Base-by-base conservation (phyloP, 495 filamentous ascomycete species). In the Aspergillus nanangensis region DNA sequence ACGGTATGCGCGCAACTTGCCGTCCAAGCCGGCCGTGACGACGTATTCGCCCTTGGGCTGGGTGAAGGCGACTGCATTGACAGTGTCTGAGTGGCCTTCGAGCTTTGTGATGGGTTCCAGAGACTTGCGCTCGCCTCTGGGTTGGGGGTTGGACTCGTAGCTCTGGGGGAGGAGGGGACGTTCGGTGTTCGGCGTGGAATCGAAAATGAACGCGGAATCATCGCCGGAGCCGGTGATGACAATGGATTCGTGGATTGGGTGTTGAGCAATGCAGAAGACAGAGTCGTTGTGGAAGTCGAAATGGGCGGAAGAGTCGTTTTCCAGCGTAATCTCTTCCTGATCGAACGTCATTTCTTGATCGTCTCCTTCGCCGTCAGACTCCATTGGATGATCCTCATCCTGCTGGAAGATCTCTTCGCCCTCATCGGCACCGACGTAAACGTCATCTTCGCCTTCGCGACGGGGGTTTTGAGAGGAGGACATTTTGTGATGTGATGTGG, bases 201-300 rank as follows among this genome's bases (percentile, higher is more conserved):
- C 81, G 68, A 94, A 82, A 18, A 99, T 77, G 65, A 92, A 95
- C 18, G 83, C 89, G 1, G 82, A 80, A 53, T 83, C 83, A 23
- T 90, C 82, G 47, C 93, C 93, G 32, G 90, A 91, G 37, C 93
- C 94, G 0, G 91, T 95, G 10, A 92, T 83, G 47, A 96, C 74
- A 36, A 95, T 82, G 14, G 81, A 71, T 21, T 86, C 82, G 54
- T 85, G 74, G 10, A 82, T 67, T 2, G 94, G 94, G 61, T 99
- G 94, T 54, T 93, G 87, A 23, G 90, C 88, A 57, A 99, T 88
- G 61, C 85, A 84, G 72, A 95, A 97, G 44, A 99, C 84, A 37
- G 82, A 87, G 72, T 96, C 89, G 38, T 76, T 83, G 73, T 95
- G 90, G 2, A 61, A 59, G 68, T 96, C 93, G 65, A 96, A 96